Base-by-base conservation (phyloP, 2,329 filamentous ascomycete species). In the Calonectria crousiana region DNA sequence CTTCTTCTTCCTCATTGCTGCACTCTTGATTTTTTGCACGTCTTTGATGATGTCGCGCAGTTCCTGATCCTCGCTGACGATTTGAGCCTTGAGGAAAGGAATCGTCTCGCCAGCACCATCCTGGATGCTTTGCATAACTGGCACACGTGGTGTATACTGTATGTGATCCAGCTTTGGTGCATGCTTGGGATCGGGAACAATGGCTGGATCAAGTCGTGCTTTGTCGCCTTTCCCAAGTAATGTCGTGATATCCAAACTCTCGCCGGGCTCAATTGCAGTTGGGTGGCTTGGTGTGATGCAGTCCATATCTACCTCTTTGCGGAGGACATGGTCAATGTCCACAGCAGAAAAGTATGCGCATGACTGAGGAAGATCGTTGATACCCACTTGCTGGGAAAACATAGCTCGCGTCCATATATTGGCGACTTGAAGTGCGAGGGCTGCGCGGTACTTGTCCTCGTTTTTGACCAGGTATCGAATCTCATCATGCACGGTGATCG, bases 251-350 rank as follows among this genome's bases (percentile, higher is more conserved):
- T 98, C 96, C 11, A 99, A 84, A 74, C 92, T 95, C 85, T 98
- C 96, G 44, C 97, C 97, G 2, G 92, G 93, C 0, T 94, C 90
- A 52, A 99, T 98, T 36, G 93, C 89, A 0, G 90, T 89, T 0
- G 90, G 90, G 84, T 99, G 94, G 53, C 94, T 97, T 0, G 97
- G 97, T 0, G 97, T 99, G 53, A 98, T 86, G 83, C 97, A 99
- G 81, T 98, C 94, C 95, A 99, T 98, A 83, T 99, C 94, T 5
- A 99, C 97, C 84, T 99, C 97, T 83, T 99, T 99, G 67, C 97
- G 92, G n/a, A 99, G 89, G 4, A 99, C 96, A 79, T 95, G 93
- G 82, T 99, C 97, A 77, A 99, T 95, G 82, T 99, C 97, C 8
- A 99, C 92, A 4, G 97, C 96, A 1, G 95, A 97, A 85, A 99